phyloP scores from a whole-genome alignment of 495 filamentous ascomycete species.

The Penicillium coprophilum region DNA sequence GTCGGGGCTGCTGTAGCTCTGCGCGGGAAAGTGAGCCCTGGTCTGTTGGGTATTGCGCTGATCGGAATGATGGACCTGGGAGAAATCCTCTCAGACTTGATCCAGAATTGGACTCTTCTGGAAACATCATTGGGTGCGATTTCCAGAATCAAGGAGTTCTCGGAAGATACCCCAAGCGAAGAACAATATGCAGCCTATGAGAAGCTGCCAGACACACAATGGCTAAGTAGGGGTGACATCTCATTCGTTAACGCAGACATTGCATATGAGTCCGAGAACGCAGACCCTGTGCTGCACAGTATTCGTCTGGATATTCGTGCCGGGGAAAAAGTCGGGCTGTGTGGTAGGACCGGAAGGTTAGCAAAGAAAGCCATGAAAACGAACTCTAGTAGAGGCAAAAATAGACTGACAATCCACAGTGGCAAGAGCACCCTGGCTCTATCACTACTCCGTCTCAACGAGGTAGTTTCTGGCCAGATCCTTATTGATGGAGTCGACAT shows the following conservation, averaged over 20 bases:
- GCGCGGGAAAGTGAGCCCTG: constrained; percentile 18
- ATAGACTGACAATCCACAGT: constrained; percentile 25
- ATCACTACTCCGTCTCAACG: constrained; percentile 57
- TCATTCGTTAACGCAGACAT: constrained; percentile 67
- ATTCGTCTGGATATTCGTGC: constrained; percentile 45
- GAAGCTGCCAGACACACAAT: constrained; percentile 33
- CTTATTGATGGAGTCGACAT: constrained; percentile 56
- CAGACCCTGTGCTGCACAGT: constrained; percentile 37
- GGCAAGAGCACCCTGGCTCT: constrained; percentile 63
- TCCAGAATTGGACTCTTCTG: constrained; percentile 28
- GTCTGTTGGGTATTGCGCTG: constrained; percentile 33
- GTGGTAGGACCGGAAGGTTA: constrained; percentile 36
- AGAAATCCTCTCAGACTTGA: constrained; percentile 18
- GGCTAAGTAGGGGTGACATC: constrained; percentile 76
- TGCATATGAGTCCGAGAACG: constrained; percentile 70
- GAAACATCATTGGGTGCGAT: constrained; percentile 35
- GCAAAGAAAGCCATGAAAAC: neutral
- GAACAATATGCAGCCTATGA: constrained; percentile 20
- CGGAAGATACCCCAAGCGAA: constrained; percentile 26
- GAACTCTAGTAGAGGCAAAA: neutral
- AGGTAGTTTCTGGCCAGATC: constrained; percentile 47
- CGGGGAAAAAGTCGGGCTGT: constrained; percentile 51
- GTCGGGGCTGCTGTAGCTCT: constrained; percentile 22
- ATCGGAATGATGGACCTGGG: constrained; percentile 30
- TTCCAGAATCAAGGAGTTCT: constrained; percentile 34